Percentiles rank a stretch among this genome's conserved stretches.
Conservation (phyloP, 345 rosid species). For the Ceriops zippeliana region DNA sequence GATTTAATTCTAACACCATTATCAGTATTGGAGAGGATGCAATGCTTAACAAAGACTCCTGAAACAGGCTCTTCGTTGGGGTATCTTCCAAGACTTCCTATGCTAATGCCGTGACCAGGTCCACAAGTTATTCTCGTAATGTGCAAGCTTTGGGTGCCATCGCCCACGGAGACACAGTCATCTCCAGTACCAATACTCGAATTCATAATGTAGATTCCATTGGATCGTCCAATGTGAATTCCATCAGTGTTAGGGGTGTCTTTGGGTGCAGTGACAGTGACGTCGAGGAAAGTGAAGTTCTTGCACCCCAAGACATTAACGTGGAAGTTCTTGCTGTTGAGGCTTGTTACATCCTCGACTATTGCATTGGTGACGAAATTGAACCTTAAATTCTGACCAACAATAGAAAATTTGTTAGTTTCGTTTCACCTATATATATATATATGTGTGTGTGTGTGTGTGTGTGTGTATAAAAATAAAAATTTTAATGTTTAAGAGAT, state of each 20-base stretch:
- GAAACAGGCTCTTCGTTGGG: slow-evolving; percentile 40
- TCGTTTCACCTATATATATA: too few species aligned
- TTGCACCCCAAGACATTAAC: slow-evolving; percentile 33
- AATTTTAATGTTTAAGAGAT: too few species aligned
- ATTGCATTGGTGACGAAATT: slow-evolving; percentile 8
- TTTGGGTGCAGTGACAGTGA: slow-evolving; percentile 32
- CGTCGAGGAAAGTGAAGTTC: slow-evolving; percentile 33
- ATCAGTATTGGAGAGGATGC: slow-evolving; percentile 31
- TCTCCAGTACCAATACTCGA: slow-evolving; percentile 43
- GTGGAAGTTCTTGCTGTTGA: slow-evolving; percentile 50
- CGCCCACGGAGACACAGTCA: slow-evolving; percentile 52
- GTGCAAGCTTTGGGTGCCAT: slow-evolving; percentile 34
- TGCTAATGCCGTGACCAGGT: slow-evolving; percentile 59
- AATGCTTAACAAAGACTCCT: slow-evolving; percentile 38
- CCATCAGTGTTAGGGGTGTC: slow-evolving; percentile 57
- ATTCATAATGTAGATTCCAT: slow-evolving; percentile 19
- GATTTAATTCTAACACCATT: slow-evolving; percentile 61
- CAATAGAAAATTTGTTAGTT: background rate
- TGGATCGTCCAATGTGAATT: slow-evolving; percentile 49
- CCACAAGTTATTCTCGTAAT: slow-evolving; percentile 38
- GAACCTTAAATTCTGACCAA: slow-evolving; percentile 17
- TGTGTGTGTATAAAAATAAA: too few species aligned
- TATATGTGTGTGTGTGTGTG: too few species aligned
- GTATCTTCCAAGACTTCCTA: slow-evolving; percentile 57
- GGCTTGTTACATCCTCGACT: slow-evolving; percentile 30